phyloP scores from a whole-genome alignment of 2,329 filamentous ascomycete species.

The Colletotrichum sidae region DNA sequence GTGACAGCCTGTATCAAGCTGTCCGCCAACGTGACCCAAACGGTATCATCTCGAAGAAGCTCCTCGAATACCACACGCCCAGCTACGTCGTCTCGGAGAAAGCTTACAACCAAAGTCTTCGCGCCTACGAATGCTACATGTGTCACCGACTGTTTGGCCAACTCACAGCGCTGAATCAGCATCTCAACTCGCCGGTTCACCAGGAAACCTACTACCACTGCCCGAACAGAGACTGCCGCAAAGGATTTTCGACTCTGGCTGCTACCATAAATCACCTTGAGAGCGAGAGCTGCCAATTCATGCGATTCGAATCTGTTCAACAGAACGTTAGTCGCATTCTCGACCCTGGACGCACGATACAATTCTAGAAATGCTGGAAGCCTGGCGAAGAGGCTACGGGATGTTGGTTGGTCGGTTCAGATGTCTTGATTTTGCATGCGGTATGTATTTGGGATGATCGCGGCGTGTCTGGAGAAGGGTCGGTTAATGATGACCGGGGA shows the following conservation, averaged over 20 bases:
- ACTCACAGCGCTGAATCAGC: slow-evolving; percentile 56
- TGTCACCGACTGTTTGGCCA: slow-evolving; percentile 52
- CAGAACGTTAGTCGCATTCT: slow-evolving; percentile 21
- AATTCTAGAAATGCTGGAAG: neutral
- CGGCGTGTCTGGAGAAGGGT: too few relatives aligned
- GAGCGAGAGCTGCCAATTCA: slow-evolving; percentile 54
- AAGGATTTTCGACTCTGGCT: slow-evolving; percentile 53
- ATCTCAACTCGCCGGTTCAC: slow-evolving; percentile 63
- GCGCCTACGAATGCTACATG: slow-evolving; percentile 59
- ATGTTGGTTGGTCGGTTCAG: neutral
- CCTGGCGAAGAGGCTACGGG: neutral
- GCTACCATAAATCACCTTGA: slow-evolving; percentile 55
- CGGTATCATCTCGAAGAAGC: slow-evolving; percentile 62
- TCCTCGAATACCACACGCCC: slow-evolving; percentile 56
- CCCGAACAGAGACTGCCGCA: slow-evolving; percentile 46
- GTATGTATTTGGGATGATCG: too few relatives aligned
- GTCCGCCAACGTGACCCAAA: slow-evolving; percentile 59
- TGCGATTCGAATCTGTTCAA: slow-evolving; percentile 51
- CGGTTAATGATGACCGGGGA: too few relatives aligned
- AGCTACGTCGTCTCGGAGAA: slow-evolving; percentile 54
- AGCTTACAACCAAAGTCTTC: slow-evolving; percentile 43
- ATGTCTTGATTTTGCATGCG: too few relatives aligned
- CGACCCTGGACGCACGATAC: neutral
- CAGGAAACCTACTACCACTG: slow-evolving; percentile 54
- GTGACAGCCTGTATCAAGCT: slow-evolving; percentile 58